These are phyloP conservation scores for Wallacemonas sp. DNA, from an alignment of 208 protist species.

Conservation along the genomic window DNA sequence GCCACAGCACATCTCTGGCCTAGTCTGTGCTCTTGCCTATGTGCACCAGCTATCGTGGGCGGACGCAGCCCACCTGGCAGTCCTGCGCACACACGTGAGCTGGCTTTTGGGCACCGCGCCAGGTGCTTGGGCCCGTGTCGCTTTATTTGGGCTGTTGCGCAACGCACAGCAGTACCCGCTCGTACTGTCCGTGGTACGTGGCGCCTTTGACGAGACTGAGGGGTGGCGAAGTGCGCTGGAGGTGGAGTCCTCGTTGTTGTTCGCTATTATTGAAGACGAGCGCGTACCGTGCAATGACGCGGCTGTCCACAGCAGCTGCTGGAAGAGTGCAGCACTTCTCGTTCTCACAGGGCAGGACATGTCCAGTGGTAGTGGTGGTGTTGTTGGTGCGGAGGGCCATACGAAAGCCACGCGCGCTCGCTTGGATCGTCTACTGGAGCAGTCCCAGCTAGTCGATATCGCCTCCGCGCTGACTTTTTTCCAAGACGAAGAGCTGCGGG, in stretches of 20 bases:
- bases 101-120: slow-evolving; percentile 8
- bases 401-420: too few species aligned
- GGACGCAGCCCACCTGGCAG: not conserved
- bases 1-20: slow-evolving; percentile 6
- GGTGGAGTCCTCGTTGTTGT: not conserved
- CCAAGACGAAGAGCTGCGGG: slow-evolving; percentile 33
- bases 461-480: slow-evolving; percentile 31
- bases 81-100: not conserved
- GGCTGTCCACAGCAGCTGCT: slow-evolving; percentile 36
- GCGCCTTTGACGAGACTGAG: not conserved
- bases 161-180: slow-evolving; percentile 3
- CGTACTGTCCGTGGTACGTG: not conserved
- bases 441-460: slow-evolving; percentile 37
- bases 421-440: slow-evolving; percentile 48
- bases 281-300: slow-evolving; percentile 3
- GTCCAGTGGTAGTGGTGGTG: too few species aligned
- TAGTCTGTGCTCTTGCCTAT: slow-evolving; percentile 6
- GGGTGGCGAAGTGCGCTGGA: not conserved
- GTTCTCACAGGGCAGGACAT: slow-evolving; percentile 16
- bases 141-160: not conserved
- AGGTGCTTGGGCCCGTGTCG: not conserved
- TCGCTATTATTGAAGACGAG: slow-evolving; percentile 5
- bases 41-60: slow-evolving; percentile 4
- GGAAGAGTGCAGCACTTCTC: slow-evolving; percentile 28
- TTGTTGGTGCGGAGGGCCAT: too few species aligned